Evolutionary conservation across 352 stramenopile species (phyloP).

Genomic region (Aphanomyces invadans): DNA sequence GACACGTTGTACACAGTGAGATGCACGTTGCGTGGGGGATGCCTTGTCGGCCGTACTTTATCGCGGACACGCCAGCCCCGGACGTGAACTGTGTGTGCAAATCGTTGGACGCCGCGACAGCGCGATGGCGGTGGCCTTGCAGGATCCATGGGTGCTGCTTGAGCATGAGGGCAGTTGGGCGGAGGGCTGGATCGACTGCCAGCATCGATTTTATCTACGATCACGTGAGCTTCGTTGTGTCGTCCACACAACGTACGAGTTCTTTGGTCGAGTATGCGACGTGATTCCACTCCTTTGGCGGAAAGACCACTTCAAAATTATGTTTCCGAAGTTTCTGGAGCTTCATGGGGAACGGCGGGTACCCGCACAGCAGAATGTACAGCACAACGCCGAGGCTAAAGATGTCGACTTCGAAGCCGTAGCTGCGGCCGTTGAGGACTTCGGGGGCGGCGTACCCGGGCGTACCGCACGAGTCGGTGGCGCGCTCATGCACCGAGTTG

Average conservation of each 20-base stretch:
- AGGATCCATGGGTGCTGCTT: slow-evolving; percentile 57
- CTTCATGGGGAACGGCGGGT: slow-evolving; percentile 85
- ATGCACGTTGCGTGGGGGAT: slow-evolving; percentile 69
- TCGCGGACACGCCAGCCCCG: slow-evolving; percentile 49
- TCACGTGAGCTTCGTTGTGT: too few species aligned
- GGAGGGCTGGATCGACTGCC: slow-evolving; percentile 52
- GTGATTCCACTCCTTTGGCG: slow-evolving; percentile 66
- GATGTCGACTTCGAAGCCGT: slow-evolving; percentile 69
- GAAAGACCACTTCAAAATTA: slow-evolving; percentile 74
- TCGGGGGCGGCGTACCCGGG: slow-evolving; percentile 77
- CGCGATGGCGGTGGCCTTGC: slow-evolving; percentile 37
- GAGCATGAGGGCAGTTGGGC: slow-evolving; percentile 54
- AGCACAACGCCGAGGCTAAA: slow-evolving; percentile 85
- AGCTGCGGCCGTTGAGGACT: slow-evolving; percentile 74
- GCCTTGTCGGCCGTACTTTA: slow-evolving; percentile 78
- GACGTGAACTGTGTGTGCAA: slow-evolving; percentile 60
- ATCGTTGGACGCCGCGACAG: slow-evolving; percentile 54
- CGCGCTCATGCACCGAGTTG: slow-evolving; percentile 46
- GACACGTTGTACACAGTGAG: slow-evolving; percentile 55
- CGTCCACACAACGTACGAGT: too few species aligned
- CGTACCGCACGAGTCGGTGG: slow-evolving; percentile 74
- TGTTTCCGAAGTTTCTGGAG: slow-evolving; percentile 73
- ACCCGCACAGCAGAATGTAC: slow-evolving; percentile 85
- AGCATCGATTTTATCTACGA: slow-evolving; percentile 63
- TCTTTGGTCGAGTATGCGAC: slow-evolving; percentile 60